These are phyloP conservation scores for Komagataella kurtzmanii DNA, from an alignment of 805 yeast genomes.

Conservation along the genomic window DNA sequence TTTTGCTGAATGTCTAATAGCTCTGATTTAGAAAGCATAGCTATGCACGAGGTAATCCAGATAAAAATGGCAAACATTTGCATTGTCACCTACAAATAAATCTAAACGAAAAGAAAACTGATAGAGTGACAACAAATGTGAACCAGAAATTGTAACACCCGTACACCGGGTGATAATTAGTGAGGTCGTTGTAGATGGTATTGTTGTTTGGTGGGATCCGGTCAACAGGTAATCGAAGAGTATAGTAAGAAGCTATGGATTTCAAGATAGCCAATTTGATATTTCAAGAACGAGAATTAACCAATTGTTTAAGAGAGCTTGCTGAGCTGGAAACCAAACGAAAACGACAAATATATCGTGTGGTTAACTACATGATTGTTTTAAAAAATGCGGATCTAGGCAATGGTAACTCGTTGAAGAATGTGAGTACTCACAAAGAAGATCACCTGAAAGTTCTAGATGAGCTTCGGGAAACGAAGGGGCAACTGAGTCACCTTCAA, in stretches of 20 bases:
- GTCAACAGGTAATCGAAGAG: not conserved
- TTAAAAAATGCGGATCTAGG: not conserved
- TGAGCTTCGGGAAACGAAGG: not conserved
- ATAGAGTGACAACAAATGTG: not conserved
- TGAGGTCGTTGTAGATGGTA: no score
- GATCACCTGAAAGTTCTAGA: not conserved
- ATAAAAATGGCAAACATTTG: not conserved
- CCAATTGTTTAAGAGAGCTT: not conserved
- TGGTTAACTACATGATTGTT: not conserved
- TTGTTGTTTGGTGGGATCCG: no score
- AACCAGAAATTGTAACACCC: not conserved
- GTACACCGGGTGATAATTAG: not conserved
- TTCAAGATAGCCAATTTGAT: not conserved
- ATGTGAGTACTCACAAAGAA: not conserved
- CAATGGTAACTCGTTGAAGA: not conserved
- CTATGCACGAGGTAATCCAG: not conserved
- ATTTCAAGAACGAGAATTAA: not conserved
- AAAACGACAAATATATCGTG: not conserved
- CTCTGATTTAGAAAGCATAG: conserved; percentile 8
- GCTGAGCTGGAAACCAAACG: not conserved
- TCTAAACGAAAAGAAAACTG: not conserved
- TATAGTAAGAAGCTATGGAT: not conserved
- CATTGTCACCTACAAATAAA: not conserved
- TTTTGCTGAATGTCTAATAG: conserved; percentile 4
- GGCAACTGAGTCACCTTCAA: not conserved